phyloP scores from a whole-genome alignment of 768 basidiomycete genomes.

The Cubamyces sp. region DNA sequence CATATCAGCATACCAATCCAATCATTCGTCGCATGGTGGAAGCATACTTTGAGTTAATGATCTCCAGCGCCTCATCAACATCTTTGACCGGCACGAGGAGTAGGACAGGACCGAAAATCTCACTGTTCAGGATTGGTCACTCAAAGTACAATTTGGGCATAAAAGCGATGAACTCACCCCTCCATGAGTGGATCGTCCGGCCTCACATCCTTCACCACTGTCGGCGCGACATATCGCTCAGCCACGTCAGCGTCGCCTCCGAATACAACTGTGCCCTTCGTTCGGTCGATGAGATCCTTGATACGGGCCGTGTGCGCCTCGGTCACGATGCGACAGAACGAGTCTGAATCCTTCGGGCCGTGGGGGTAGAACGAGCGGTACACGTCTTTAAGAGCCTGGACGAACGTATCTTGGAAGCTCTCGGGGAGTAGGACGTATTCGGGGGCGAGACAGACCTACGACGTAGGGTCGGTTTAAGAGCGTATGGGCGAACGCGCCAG shows the following conservation, averaged over 20 bases:
- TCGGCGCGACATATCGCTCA: slow-evolving; percentile 68
- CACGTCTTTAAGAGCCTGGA: slow-evolving; percentile 46
- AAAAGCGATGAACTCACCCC: slow-evolving; percentile 51
- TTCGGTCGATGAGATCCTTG: slow-evolving; percentile 60
- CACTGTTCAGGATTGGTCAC: slow-evolving; percentile 46
- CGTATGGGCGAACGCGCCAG: slow-evolving; percentile 25
- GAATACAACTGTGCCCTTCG: slow-evolving; percentile 63
- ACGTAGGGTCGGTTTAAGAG: background rate
- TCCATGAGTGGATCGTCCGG: slow-evolving; percentile 73
- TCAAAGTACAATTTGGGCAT: background rate
- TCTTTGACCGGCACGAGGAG: slow-evolving; percentile 71
- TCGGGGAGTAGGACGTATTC: slow-evolving; percentile 53
- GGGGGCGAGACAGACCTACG: slow-evolving; percentile 66
- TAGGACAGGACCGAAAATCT: slow-evolving; percentile 84
- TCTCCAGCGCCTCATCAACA: slow-evolving; percentile 71
- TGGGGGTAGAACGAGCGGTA: slow-evolving; percentile 57
- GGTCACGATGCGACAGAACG: slow-evolving; percentile 56
- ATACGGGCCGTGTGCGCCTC: slow-evolving; percentile 58
- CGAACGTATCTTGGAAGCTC: slow-evolving; percentile 40
- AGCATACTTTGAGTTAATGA: slow-evolving; percentile 62
- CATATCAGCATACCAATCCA: background rate
- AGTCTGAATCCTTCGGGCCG: slow-evolving; percentile 43
- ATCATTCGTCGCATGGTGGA: background rate
- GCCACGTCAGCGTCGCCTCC: slow-evolving; percentile 66
- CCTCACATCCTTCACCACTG: slow-evolving; percentile 65